Conservation (phyloP, 2,329 filamentous ascomycete genomes). For the Pseudopithomyces maydicus region DNA sequence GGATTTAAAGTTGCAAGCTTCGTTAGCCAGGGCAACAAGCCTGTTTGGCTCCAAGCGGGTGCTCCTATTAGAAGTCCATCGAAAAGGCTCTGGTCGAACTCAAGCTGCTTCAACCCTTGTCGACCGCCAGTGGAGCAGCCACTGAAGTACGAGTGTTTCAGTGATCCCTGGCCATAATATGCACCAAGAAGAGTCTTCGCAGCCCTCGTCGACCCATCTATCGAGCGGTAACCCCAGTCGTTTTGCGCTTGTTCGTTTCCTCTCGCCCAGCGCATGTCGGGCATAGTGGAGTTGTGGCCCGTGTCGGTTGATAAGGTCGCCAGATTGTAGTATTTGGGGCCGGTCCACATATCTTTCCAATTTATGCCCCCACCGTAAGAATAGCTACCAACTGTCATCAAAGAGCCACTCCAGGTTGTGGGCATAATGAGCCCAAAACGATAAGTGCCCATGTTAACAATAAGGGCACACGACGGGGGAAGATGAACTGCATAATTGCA, state of each 20-base stretch:
- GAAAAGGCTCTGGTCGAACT: not conserved
- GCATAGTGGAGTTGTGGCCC: slow-evolving; percentile 1
- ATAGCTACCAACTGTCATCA: not conserved
- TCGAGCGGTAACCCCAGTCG: slow-evolving; percentile 3
- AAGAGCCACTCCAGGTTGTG: not conserved
- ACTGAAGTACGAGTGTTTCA: not conserved
- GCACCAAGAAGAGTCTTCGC: not conserved
- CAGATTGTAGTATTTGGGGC: not conserved
- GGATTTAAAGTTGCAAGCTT: not conserved
- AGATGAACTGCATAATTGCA: not conserved
- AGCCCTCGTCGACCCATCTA: not conserved
- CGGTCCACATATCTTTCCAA: not conserved
- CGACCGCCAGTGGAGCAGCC: slow-evolving; percentile 1
- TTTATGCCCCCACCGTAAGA: not conserved
- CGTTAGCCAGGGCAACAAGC: not conserved
- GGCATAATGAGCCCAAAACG: slow-evolving; percentile 1
- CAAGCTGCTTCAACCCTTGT: not conserved
- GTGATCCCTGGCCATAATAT: not conserved
- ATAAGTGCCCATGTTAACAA: not conserved
- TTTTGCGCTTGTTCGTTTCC: not conserved
- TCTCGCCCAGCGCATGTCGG: not conserved
- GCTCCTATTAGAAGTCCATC: not conserved
- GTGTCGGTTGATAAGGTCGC: not conserved
- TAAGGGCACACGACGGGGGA: slow-evolving; percentile 5
- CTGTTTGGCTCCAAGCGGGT: not conserved